Base-by-base conservation (phyloP, 257 asterid species). In the Nicotiana noctiflora region DNA sequence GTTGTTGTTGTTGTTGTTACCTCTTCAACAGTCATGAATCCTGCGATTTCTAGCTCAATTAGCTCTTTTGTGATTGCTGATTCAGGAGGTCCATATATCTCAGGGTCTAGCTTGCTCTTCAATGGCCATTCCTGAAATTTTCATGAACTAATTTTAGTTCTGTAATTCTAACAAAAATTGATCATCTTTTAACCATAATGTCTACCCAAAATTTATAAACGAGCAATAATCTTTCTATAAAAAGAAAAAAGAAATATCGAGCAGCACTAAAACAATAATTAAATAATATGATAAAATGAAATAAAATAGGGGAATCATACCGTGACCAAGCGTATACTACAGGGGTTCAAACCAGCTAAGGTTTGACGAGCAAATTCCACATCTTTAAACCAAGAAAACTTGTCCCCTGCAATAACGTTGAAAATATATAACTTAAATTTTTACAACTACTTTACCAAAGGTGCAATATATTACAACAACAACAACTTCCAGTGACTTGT, bases 341-440 rank as follows among this genome's bases (percentile, higher is more conserved):
- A 86, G 11, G 98, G 97, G 60, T 92, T 93, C 37, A 89, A 25
- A 70, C 98, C 97, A 1, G 94, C 95, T 40, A 93, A 83, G 13
- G 98, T 88, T 83, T 93, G 94, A n/a, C 98, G 89, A 25, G 89
- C 90, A 77, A 93, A 92, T 80, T 92, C 98, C 14, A 86, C 86
- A 80, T 93, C 97, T 67, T 88, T 92, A 79, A 89, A 46, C 98
- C 98, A 93, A 57, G 92, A 80, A 89, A 93, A 90, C 75, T 80
- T 88, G 75, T 93, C 94, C 77, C 94, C 89, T 86, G 81, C 63
- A 61, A 37, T 10, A 83, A 57, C 18, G 19, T 51, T 19, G 25
- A 37, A 62, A 27, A 0, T 1, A 81, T 5, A 60, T 10, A 17
- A 32, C 18, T 34, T 67, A 18, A 8, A 18, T 5, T 66, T 66